These are phyloP conservation scores for Leptographium galeiforme DNA, from an alignment of 2,329 filamentous ascomycete species.

Conservation along the genomic window DNA sequence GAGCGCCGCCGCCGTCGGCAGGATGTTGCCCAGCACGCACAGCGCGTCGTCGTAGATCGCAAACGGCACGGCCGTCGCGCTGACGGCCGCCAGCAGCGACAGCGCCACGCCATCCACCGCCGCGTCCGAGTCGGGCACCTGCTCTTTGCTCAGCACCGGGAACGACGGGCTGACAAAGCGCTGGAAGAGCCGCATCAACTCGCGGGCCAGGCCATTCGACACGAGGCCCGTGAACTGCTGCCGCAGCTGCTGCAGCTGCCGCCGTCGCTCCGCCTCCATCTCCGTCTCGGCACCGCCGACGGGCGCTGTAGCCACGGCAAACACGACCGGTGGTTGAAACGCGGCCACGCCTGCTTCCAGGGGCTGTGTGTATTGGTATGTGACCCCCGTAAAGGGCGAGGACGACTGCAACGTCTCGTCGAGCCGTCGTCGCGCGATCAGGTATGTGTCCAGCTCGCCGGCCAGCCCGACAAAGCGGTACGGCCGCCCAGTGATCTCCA, in stretches of 20 bases:
- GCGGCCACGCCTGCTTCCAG: neutral
- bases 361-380: neutral
- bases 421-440: neutral
- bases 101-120: neutral
- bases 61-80: slow-evolving; percentile 2
- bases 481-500: neutral
- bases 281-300: neutral
- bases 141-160: slow-evolving; percentile 1
- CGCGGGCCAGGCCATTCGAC: neutral
- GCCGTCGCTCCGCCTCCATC: neutral
- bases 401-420: neutral
- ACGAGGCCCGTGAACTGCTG: neutral
- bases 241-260: neutral
- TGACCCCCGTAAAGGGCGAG: neutral
- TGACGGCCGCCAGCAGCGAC: neutral
- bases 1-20: neutral
- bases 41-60: slow-evolving; percentile 2
- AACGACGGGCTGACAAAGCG: neutral
- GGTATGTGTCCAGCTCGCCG: slow-evolving; percentile 2
- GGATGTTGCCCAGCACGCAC: neutral
- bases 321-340: neutral
- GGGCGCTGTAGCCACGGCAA: neutral
- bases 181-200: neutral
- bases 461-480: slow-evolving; percentile 1
- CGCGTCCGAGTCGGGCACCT: neutral